Conservation (phyloP, 257 asterid genomes). For the Nicotiana obtusifolia region DNA sequence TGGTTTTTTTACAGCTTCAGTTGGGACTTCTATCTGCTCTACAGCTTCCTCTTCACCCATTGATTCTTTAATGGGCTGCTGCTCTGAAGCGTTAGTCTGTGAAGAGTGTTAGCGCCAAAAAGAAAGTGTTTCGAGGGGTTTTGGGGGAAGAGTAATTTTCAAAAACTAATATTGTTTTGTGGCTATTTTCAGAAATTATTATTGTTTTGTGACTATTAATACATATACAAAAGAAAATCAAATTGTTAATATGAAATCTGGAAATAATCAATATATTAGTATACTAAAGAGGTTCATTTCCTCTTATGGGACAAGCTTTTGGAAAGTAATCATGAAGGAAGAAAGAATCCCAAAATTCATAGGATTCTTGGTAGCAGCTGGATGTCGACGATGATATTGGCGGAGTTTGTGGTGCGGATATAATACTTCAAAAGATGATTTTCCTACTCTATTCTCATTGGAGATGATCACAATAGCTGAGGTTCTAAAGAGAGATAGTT, state of each 20-base stretch:
- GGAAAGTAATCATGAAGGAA: background rate
- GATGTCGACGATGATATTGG: background rate
- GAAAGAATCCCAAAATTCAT: background rate
- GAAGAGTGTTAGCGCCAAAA: too few relatives aligned
- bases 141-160: too few relatives aligned
- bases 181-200: too few relatives aligned
- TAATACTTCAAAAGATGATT: background rate
- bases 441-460: background rate
- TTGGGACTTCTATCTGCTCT: slow-evolving; percentile 19
- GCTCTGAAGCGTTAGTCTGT: background rate
- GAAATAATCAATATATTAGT: background rate
- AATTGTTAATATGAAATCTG: background rate
- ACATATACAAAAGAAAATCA: background rate
- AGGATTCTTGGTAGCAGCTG: background rate
- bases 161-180: too few relatives aligned
- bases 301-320: background rate
- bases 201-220: too few relatives aligned
- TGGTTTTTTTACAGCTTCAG: slow-evolving; percentile 25
- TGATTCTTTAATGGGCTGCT: background rate
- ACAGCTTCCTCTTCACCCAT: slow-evolving; percentile 40
- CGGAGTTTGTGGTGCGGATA: background rate
- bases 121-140: too few relatives aligned
- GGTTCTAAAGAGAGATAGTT: background rate
- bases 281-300: background rate
- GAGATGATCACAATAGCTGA: background rate